These are phyloP conservation scores for Neurospora sp. DNA, from an alignment of 495 filamentous ascomycete genomes.

Conservation along the genomic window DNA sequence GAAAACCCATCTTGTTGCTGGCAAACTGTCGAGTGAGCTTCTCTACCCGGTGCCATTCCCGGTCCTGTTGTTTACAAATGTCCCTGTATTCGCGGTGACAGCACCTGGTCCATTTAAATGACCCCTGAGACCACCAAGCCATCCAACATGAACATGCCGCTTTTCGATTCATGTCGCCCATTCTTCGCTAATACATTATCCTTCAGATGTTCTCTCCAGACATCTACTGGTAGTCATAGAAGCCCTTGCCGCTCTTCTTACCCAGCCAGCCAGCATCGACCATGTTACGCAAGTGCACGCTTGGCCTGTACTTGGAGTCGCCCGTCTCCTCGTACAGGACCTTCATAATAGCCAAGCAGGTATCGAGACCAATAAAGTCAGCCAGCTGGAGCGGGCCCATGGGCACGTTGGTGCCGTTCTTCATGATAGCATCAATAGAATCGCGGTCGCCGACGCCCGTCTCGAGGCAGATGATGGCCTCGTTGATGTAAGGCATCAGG, in stretches of 20 bases:
- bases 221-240: constrained; percentile 64
- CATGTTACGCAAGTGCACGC: constrained; percentile 81
- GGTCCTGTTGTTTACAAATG: neutral
- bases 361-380: constrained; percentile 97
- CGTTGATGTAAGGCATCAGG: constrained; percentile 99
- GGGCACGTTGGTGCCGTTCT: constrained; percentile 95
- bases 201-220: neutral
- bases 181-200: neutral
- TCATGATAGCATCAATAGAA: constrained; percentile 96
- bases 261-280: constrained; percentile 97
- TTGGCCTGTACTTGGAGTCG: constrained; percentile 89
- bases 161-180: neutral
- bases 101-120: neutral
- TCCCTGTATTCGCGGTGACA: neutral
- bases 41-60: neutral
- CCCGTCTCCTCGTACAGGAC: constrained; percentile 86
- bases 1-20: neutral
- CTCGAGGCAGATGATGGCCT: constrained; percentile 93
- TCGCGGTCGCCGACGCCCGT: constrained; percentile 80
- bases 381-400: constrained; percentile 94
- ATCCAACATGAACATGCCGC: neutral
- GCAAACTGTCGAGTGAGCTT: neutral
- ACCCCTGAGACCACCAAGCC: neutral
- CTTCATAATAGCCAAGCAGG: constrained; percentile 94
- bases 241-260: constrained; percentile 95